Evolutionary conservation across 2,329 filamentous ascomycete genomes (phyloP).

Genomic region (Talaromyces sp.): DNA sequence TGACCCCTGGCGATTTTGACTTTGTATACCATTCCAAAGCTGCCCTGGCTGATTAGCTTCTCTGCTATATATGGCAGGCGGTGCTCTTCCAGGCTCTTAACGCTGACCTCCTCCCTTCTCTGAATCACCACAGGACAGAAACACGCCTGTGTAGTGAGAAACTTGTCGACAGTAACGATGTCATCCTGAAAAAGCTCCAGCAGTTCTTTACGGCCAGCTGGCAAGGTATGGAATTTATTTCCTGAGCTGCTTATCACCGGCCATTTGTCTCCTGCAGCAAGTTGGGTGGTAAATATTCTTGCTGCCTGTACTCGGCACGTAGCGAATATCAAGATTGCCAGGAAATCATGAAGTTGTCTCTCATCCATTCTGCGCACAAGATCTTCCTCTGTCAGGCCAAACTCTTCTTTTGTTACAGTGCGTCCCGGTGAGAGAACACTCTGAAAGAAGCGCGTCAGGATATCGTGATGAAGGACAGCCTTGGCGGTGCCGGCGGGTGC

Average conservation of each 20-base stretch:
- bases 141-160: slow-evolving; percentile 25
- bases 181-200: slow-evolving; percentile 1
- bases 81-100: slow-evolving; percentile 16
- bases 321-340: slow-evolving; percentile 28
- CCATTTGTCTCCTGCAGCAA: slow-evolving; percentile 5
- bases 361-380: slow-evolving; percentile 2
- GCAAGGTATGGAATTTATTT: slow-evolving; percentile 1
- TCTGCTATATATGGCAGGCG: slow-evolving; percentile 32
- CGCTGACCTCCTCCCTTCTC: slow-evolving; percentile 22
- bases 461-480: slow-evolving; percentile 12
- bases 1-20: slow-evolving; percentile 31
- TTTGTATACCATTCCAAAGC: slow-evolving; percentile 26
- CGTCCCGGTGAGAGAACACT: not conserved
- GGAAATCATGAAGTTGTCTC: slow-evolving; percentile 23
- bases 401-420: slow-evolving; percentile 3
- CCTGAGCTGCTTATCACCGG: not conserved
- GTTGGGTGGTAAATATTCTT: slow-evolving; percentile 9
- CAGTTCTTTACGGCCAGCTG: slow-evolving; percentile 1
- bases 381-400: slow-evolving; percentile 2
- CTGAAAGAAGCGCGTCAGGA: slow-evolving; percentile 6
- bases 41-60: slow-evolving; percentile 23
- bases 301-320: slow-evolving; percentile 19
- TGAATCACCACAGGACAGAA: slow-evolving; percentile 28
- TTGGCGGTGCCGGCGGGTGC: slow-evolving; percentile 15
- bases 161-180: slow-evolving; percentile 18